phyloP scores from a whole-genome alignment of 148 eudicot species.

The Rhododendron mucronatum region DNA sequence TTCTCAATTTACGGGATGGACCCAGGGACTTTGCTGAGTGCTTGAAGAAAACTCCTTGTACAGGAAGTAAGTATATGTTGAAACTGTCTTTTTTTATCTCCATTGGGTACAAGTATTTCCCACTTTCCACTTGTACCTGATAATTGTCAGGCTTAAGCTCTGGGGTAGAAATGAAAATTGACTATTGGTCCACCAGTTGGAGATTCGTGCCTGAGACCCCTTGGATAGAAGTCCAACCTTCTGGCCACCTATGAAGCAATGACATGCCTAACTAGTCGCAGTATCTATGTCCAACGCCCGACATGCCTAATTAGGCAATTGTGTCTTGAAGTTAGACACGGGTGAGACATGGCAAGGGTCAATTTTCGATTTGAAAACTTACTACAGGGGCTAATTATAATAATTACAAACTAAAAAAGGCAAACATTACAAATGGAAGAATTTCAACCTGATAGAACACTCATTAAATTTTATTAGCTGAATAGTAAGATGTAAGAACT shows the following conservation, averaged over 20 bases:
- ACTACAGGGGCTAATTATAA: too few species aligned
- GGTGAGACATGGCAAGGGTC: background rate
- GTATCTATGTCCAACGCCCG: background rate
- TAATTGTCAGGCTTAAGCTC: too few species aligned
- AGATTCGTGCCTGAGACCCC: too few species aligned
- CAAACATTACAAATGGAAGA: too few species aligned
- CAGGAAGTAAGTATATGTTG: slow-evolving; percentile 25
- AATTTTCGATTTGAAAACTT: too few species aligned
- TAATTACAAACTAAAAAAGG: too few species aligned
- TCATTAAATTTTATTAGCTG: background rate
- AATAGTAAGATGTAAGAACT: background rate
- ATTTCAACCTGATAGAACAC: too few species aligned
- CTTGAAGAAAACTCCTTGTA: slow-evolving; percentile 21
- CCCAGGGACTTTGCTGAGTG: slow-evolving; percentile 36
- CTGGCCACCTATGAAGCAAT: background rate
- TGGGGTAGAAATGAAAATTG: too few species aligned
- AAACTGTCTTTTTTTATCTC: background rate
- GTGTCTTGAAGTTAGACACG: background rate
- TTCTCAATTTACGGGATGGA: background rate
- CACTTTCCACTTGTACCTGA: too few species aligned
- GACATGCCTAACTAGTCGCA: background rate
- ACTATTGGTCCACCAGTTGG: background rate
- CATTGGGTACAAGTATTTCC: too few species aligned
- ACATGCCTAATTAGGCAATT: background rate
- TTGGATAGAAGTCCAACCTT: too few species aligned